Evolutionary conservation across 2,329 filamentous ascomycete species (phyloP).

Genomic region (Metarhizium anisopliae): DNA sequence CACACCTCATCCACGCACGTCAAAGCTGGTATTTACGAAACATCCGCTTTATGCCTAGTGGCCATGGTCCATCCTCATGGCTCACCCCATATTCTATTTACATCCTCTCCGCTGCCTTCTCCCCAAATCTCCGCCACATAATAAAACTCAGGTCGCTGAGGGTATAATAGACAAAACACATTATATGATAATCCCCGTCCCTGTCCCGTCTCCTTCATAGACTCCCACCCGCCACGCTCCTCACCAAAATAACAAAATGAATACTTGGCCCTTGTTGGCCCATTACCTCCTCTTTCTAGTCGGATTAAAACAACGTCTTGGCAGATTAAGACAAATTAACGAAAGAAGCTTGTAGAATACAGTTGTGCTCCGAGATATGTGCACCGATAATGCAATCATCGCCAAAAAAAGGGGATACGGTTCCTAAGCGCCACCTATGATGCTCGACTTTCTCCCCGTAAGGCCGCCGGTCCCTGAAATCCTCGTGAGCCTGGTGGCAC

Average conservation of each 20-base stretch:
- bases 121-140: neutral
- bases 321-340: neutral
- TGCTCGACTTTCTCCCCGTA: constrained; percentile 26
- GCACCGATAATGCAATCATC: neutral
- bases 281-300: neutral
- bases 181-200: neutral
- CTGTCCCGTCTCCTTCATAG: neutral
- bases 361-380: neutral
- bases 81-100: neutral
- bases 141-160: constrained; percentile 1
- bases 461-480: constrained; percentile 45
- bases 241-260: neutral
- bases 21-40: neutral
- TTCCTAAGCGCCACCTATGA: neutral
- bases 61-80: neutral
- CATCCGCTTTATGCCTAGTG: neutral
- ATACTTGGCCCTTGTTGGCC: neutral
- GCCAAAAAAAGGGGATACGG: neutral
- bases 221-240: neutral
- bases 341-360: neutral
- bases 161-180: constrained; percentile 9
- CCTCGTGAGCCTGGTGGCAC: constrained; percentile 35
- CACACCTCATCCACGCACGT: no score
- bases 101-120: neutral
- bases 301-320: neutral